Conservation (phyloP, 768 basidiomycete species). For the Leccinum fibrillosum region DNA sequence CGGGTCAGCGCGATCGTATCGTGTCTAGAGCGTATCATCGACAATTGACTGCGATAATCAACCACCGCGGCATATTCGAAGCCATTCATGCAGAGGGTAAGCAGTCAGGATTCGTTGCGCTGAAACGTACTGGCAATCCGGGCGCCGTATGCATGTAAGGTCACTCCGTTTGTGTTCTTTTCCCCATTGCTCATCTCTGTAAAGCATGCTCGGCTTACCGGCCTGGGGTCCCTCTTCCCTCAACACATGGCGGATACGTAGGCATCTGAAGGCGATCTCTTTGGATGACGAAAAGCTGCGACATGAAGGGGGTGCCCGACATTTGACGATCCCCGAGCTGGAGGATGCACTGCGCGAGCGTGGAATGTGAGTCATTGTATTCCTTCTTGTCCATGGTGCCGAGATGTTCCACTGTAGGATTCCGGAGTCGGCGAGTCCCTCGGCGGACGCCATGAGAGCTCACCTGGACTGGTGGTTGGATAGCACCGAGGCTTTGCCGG, state of each 20-base stretch:
- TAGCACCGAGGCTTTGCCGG: slow-evolving; percentile 35
- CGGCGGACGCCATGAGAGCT: slow-evolving; percentile 43
- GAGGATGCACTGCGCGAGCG: slow-evolving; percentile 70
- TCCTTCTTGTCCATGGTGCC: not conserved
- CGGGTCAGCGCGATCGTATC: slow-evolving; percentile 73
- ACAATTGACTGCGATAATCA: slow-evolving; percentile 40
- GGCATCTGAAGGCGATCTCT: slow-evolving; percentile 39
- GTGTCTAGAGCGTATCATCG: slow-evolving; percentile 45
- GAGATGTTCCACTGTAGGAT: slow-evolving; percentile 31
- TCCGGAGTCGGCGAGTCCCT: slow-evolving; percentile 31
- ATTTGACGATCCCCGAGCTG: slow-evolving; percentile 53
- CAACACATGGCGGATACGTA: slow-evolving; percentile 34
- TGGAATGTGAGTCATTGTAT: slow-evolving; percentile 57
- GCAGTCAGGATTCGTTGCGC: slow-evolving; percentile 27
- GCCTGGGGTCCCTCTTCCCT: slow-evolving; percentile 37
- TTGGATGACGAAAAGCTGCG: slow-evolving; percentile 64
- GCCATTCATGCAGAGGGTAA: slow-evolving; percentile 33
- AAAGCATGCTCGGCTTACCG: slow-evolving; percentile 38
- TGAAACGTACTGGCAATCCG: slow-evolving; percentile 15
- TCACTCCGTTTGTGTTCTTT: not conserved
- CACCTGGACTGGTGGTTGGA: slow-evolving; percentile 67
- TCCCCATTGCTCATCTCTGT: slow-evolving; percentile 21
- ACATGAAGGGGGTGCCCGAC: slow-evolving; percentile 42
- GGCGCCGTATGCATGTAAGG: slow-evolving; percentile 60
- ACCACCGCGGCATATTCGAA: slow-evolving; percentile 37